These are phyloP conservation scores for Globisporangium polare DNA, from an alignment of 352 stramenopile genomes.

Conservation along the genomic window DNA sequence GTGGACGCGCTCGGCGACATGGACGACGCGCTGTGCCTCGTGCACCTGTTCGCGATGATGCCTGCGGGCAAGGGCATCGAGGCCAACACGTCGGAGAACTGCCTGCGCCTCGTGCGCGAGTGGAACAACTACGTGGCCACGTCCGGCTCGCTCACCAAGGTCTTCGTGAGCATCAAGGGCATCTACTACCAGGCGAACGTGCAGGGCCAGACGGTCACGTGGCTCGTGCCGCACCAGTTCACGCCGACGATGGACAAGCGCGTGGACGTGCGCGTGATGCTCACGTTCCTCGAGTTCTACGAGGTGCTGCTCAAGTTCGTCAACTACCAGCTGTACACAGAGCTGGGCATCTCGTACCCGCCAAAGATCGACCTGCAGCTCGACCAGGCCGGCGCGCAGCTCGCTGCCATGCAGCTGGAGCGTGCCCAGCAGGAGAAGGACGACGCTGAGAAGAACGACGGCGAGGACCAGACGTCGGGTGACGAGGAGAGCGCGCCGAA, in stretches of 20 bases:
- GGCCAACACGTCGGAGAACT: slow-evolving; percentile 85
- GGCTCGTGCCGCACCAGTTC: slow-evolving; percentile 98
- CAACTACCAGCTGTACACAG: slow-evolving; percentile 97
- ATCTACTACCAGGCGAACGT: slow-evolving; percentile 98
- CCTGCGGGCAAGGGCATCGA: slow-evolving; percentile 89
- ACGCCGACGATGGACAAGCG: slow-evolving; percentile 95
- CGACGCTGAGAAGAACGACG: slow-evolving; percentile 24
- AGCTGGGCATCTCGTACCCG: slow-evolving; percentile 93
- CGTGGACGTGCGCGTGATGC: slow-evolving; percentile 99
- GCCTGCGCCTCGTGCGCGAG: slow-evolving; percentile 90
- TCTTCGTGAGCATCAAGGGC: slow-evolving; percentile 99
- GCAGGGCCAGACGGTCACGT: slow-evolving; percentile 94
- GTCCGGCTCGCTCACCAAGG: slow-evolving; percentile 92
- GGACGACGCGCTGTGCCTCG: slow-evolving; percentile 97
- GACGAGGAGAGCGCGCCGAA: slow-evolving; percentile 23
- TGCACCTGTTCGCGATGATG: slow-evolving; percentile 97
- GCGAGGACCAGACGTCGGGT: slow-evolving; percentile 23
- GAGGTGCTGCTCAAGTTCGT: slow-evolving; percentile 98
- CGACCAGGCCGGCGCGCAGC: slow-evolving; percentile 68
- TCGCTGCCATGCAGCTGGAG: slow-evolving; percentile 68
- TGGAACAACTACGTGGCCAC: slow-evolving; percentile 96
- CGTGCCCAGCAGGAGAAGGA: slow-evolving; percentile 35
- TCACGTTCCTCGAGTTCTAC: slow-evolving; percentile 99
- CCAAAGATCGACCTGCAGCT: slow-evolving; percentile 88
- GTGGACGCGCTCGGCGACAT: slow-evolving; percentile 96